These are phyloP conservation scores for Halenospora varia DNA, from an alignment of 495 filamentous ascomycete species.

Conservation along the genomic window DNA sequence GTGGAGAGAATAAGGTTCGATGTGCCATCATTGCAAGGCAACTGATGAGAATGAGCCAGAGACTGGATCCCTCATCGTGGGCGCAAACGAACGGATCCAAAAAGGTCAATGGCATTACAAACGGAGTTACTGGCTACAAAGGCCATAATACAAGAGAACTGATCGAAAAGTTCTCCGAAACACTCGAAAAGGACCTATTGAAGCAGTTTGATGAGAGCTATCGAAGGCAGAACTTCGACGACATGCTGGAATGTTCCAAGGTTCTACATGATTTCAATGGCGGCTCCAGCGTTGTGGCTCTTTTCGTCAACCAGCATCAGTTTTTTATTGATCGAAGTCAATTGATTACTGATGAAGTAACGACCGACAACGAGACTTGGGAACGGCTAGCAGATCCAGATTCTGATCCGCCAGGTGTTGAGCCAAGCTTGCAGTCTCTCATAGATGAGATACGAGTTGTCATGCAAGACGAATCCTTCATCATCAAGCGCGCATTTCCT, in stretches of 20 bases:
- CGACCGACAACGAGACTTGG: constrained; percentile 75
- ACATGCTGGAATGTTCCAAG: constrained; percentile 92
- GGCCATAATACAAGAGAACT: constrained; percentile 75
- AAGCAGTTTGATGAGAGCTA: constrained; percentile 97
- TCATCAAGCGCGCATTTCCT: constrained; percentile 92
- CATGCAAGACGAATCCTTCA: constrained; percentile 94
- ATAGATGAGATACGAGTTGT: constrained; percentile 91
- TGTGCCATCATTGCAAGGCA: constrained; percentile 89
- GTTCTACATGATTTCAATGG: constrained; percentile 95
- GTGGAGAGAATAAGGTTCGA: constrained; percentile 79
- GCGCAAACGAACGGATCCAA: constrained; percentile 50
- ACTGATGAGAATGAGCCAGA: constrained; percentile 80
- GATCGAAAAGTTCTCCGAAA: constrained; percentile 96
- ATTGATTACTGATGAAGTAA: constrained; percentile 86
- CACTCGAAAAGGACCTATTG: constrained; percentile 88
- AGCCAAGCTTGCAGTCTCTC: constrained; percentile 86
- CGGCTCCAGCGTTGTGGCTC: constrained; percentile 85
- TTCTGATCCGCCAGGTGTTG: constrained; percentile 82
- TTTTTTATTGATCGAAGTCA: constrained; percentile 96
- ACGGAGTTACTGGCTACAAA: constrained; percentile 38
- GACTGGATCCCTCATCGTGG: constrained; percentile 73
- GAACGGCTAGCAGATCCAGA: constrained; percentile 93
- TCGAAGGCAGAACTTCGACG: constrained; percentile 86
- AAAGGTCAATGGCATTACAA: constrained; percentile 52
- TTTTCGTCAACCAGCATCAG: constrained; percentile 98